Evolutionary conservation across 2,329 filamentous ascomycete genomes (phyloP).

Genomic region (Pseudodiploospora longispora): DNA sequence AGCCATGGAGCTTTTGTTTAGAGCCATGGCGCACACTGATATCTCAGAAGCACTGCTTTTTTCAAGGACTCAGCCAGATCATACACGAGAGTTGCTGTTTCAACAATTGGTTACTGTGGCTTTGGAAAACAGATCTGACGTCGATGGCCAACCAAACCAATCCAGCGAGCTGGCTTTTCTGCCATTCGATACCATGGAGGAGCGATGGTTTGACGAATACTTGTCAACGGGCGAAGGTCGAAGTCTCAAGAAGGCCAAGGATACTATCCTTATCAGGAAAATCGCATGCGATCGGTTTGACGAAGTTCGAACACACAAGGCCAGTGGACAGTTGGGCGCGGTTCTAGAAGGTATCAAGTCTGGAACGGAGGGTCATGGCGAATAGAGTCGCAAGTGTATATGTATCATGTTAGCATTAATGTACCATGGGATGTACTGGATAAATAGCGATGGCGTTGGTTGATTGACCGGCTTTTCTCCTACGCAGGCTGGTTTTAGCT

Average conservation of each 20-base stretch:
- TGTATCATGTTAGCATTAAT: not conserved
- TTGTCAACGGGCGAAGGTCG: constrained; percentile 58
- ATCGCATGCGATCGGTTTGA: constrained; percentile 57
- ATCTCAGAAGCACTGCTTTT: constrained; percentile 69
- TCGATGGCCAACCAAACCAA: constrained; percentile 39
- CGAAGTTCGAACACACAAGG: constrained; percentile 36
- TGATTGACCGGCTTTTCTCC: not conserved
- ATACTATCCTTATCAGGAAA: constrained; percentile 66
- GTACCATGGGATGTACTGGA: constrained; percentile 4
- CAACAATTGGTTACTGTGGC: constrained; percentile 55
- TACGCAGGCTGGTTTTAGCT: too few species aligned
- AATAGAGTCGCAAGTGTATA: constrained; percentile 9
- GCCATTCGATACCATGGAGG: constrained; percentile 63
- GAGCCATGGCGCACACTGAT: constrained; percentile 57
- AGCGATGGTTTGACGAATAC: constrained; percentile 64
- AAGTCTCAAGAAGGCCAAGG: constrained; percentile 56
- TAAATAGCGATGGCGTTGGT: constrained; percentile 11
- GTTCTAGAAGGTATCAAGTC: constrained; percentile 44
- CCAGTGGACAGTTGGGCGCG: constrained; percentile 39
- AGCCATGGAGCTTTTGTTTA: constrained; percentile 60
- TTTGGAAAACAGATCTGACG: constrained; percentile 29
- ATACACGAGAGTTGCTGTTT: constrained; percentile 56
- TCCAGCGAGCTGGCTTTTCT: constrained; percentile 64
- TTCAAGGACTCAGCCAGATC: constrained; percentile 54
- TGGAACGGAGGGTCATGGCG: constrained; percentile 29